phyloP scores from a whole-genome alignment of 2,329 filamentous ascomycete species.

The Fusarium phyllophilum region DNA sequence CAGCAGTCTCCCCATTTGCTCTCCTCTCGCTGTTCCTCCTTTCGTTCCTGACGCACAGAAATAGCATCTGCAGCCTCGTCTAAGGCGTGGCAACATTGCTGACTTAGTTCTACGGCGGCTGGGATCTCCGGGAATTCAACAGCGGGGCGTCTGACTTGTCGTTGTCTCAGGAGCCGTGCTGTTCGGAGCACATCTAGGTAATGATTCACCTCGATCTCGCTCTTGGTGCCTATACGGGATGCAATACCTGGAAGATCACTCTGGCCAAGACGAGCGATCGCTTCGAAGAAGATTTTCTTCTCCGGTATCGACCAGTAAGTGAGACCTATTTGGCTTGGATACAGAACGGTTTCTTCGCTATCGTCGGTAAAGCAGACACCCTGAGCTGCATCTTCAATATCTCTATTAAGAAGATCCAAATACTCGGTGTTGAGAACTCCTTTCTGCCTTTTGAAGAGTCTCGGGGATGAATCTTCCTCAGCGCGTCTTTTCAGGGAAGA shows the following conservation, averaged over 20 bases:
- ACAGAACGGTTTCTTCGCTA: constrained; percentile 43
- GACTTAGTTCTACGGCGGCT: constrained; percentile 77
- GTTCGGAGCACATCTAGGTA: constrained; percentile 73
- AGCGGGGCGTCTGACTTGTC: constrained; percentile 45
- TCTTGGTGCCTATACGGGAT: constrained; percentile 74
- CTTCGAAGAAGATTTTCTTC: constrained; percentile 75
- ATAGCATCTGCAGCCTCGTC: constrained; percentile 76
- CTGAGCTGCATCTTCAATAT: constrained; percentile 64
- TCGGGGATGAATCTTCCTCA: constrained; percentile 32
- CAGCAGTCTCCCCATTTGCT: constrained; percentile 71
- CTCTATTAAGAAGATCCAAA: constrained; percentile 63
- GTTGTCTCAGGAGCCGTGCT: constrained; percentile 54
- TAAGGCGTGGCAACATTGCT: constrained; percentile 71
- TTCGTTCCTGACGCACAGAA: constrained; percentile 69
- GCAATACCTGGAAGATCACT: constrained; percentile 72
- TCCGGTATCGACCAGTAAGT: constrained; percentile 77
- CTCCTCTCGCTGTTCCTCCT: constrained; percentile 70
- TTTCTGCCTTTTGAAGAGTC: constrained; percentile 58
- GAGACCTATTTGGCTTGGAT: constrained; percentile 70
- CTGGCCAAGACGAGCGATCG: constrained; percentile 71
- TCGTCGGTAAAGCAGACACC: constrained; percentile 48
- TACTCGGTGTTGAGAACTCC: constrained; percentile 58
- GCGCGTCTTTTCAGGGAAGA: constrained; percentile 47
- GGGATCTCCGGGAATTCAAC: constrained; percentile 68
- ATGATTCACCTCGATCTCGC: constrained; percentile 75